These are phyloP conservation scores for Parachaetomium inaequale DNA, from an alignment of 495 filamentous ascomycete genomes.

Conservation along the genomic window DNA sequence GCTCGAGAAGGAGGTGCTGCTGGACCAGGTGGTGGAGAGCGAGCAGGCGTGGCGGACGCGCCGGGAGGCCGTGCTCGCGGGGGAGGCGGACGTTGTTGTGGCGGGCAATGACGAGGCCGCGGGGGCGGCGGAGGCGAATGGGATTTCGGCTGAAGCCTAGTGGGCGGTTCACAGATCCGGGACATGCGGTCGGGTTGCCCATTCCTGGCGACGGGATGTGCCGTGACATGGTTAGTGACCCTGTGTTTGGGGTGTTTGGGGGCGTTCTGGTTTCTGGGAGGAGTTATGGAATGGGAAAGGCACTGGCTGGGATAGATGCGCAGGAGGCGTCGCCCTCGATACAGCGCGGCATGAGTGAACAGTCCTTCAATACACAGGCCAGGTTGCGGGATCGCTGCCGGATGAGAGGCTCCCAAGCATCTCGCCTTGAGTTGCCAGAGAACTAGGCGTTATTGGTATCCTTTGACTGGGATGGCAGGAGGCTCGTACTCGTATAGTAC, in stretches of 20 bases:
- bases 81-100: conserved; percentile 32
- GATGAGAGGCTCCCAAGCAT: background rate
- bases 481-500: no score
- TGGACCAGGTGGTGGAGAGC: conserved; percentile 52
- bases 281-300: conserved; percentile 8
- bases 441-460: background rate
- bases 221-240: background rate
- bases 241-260: no score
- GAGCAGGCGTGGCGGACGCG: conserved; percentile 50
- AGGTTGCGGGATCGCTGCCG: background rate
- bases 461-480: background rate
- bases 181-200: background rate
- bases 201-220: no score
- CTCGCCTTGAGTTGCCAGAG: background rate
- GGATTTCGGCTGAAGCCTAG: background rate
- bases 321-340: background rate
- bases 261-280: background rate
- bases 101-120: conserved; percentile 4
- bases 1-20: conserved; percentile 72
- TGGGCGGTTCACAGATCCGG: background rate
- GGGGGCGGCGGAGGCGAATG: background rate
- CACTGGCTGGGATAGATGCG: background rate
- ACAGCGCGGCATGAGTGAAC: background rate
- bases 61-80: conserved; percentile 41
- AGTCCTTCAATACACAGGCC: background rate